Base-by-base conservation (phyloP, 345 rosid species). In the Balakata baccata region DNA sequence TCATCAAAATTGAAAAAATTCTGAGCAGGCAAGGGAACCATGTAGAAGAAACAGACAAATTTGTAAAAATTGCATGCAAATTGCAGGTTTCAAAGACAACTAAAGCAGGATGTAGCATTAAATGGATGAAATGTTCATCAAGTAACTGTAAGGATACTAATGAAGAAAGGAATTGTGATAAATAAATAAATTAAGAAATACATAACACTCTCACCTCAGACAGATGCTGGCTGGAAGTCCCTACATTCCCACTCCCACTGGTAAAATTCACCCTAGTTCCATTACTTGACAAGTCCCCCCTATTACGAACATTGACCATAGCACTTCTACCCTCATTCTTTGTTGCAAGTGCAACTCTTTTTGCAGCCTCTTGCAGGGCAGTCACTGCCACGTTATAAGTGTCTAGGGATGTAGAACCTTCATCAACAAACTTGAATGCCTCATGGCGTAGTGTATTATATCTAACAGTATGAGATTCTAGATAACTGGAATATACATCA, bases 371-470 rank as follows among this genome's bases (percentile, higher is more conserved):
- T 85, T 81, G 86, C 70, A 88, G 50, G 73, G 87, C 88, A 76
- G 17, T 77, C 10, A 80, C 70, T 64, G 90, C 92, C 37, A 82
- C 81, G 69, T 84, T 72, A 57, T 78, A 88, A 54, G 75, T 73
- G 54, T 88, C 82, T 34, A 71, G 38, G 52, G 90, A 85, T 59
- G 79, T 80, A 7, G 83, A 83, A 2, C 83, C 88, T 75, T 88
- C 90, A 50, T 88, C 86, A 52, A 85, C 90, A 88, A 82, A 84
- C 66, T 78, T 87, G 74, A 76, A 81, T 46, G 92, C 86, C 73
- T 88, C 89, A 69, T 87, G 90, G 37, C 92, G 87, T 23, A 88
- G 76, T 60, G 85, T 86, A 75, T 83, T 84, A 75, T 82, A 87
- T 13, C 92, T 81, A 70, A 85, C 90, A 14, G 90, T 88, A 59